A percentile compares a stretch with the other conserved stretches of the same genome.
Evolutionary conservation across 2,329 filamentous ascomycete species (phyloP).

Genomic region (Ophiostoma angusticollis): DNA sequence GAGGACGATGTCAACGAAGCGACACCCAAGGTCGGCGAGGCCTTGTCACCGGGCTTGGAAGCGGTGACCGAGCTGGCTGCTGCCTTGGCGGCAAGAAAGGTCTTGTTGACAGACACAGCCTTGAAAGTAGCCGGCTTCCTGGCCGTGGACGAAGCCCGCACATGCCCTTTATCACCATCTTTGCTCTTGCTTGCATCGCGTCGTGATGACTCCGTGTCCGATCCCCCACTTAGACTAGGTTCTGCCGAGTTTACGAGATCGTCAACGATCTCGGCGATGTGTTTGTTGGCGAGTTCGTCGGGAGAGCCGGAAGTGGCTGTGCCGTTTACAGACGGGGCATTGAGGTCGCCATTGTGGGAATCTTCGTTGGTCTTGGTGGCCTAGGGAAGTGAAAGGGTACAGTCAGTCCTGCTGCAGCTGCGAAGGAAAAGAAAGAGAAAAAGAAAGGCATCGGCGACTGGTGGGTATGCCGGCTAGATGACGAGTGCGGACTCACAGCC

Average conservation of each 20-base stretch:
- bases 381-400: too few relatives aligned
- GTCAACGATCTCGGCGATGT: constrained; percentile 43
- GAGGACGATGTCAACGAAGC: constrained; percentile 31
- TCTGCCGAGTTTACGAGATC: constrained; percentile 49
- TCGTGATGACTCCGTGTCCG: constrained; percentile 62
- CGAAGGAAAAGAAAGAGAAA: constrained; percentile 1
- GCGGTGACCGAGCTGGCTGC: constrained; percentile 28
- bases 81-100: constrained; percentile 63
- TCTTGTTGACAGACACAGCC: constrained; percentile 74
- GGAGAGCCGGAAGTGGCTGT: constrained; percentile 21
- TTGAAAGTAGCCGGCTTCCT: constrained; percentile 75
- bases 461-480: background rate
- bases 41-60: constrained; percentile 40
- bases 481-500: constrained; percentile 26
- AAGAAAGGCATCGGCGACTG: too few relatives aligned
- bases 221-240: constrained; percentile 59
- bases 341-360: constrained; percentile 34
- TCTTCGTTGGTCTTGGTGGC: constrained; percentile 25
- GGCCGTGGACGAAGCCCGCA: constrained; percentile 43
- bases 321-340: constrained; percentile 37
- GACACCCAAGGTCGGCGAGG: constrained; percentile 29
- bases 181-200: constrained; percentile 40
- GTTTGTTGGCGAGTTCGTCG: constrained; percentile 45
- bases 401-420: too few relatives aligned
- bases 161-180: constrained; percentile 46